Evolutionary conservation across 805 yeast genomes (phyloP), one percentile per base, ranked within the genome.

Genomic region (Scheffersomyces lignosus): DNA sequence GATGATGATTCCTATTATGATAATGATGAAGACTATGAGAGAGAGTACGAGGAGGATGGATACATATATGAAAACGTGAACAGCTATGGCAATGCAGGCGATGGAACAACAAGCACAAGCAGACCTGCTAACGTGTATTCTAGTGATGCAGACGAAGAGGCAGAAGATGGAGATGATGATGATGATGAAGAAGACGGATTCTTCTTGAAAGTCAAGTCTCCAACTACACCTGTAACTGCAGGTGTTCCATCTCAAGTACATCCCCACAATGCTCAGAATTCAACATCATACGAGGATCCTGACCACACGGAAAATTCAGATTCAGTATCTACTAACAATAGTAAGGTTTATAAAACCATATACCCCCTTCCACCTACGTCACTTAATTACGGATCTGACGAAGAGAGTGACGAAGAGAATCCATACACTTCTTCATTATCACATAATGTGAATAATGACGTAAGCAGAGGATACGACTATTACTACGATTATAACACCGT

Each of bases 281-380:
- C n/a, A n/a, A n/a, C n/a, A n/a, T n/a, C n/a, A n/a, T n/a, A n/a
- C n/a, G n/a, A 32, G 24, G 45, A 42, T 18, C 33, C 34, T 9
- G 45, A 37, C 5, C 36, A 40, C 24, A 46, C 41, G 3, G 63
- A 54, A 24, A 60, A 57, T 33, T 48, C 60, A 12, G 66, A 54
- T 4, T 51, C 67, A 3, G 47, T 56, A 1, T 60, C 69, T 2
- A 54, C 64, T 12, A 51, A 43, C 25, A 58, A 45, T 34, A 52
- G 62, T 13, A 63, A 56, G 41, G 44, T 51, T 10, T 44, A 57
- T 35, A 75, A 76, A 30, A 84, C 87, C 8, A 89, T 90, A 45
- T 87, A 87, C 24, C 69, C 80, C 29, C 64, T 91, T 36, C 97
- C 98, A 2, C 81, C 96, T 2, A 89, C 98, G 0, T 80, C 87